These are phyloP conservation scores for Apiospora pterosperma DNA, from an alignment of 2,329 filamentous ascomycete species.

Conservation along the genomic window DNA sequence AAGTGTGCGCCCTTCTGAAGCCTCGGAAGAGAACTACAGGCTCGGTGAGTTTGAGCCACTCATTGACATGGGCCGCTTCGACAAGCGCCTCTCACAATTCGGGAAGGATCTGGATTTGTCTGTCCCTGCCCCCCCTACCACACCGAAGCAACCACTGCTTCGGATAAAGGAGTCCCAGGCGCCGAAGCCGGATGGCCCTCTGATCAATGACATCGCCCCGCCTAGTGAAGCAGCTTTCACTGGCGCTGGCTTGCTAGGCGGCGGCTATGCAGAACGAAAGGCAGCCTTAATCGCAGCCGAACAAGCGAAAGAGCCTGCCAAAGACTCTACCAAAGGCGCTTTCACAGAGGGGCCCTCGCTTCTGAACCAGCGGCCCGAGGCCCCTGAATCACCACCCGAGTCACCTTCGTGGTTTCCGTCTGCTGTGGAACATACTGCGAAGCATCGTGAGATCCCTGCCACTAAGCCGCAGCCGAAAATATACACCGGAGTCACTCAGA, in stretches of 20 bases:
- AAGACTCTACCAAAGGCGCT: slow-evolving; percentile 29
- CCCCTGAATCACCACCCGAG: slow-evolving; percentile 9
- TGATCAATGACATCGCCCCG: slow-evolving; percentile 24
- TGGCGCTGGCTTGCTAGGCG: slow-evolving; percentile 48
- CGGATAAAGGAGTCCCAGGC: slow-evolving; percentile 18
- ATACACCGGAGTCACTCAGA: background rate
- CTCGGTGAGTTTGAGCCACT: slow-evolving; percentile 68
- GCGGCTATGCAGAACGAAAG: slow-evolving; percentile 45
- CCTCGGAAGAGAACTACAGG: slow-evolving; percentile 48
- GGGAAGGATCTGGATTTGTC: slow-evolving; percentile 39
- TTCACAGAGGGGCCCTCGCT: slow-evolving; percentile 58
- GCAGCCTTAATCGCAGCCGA: slow-evolving; percentile 25
- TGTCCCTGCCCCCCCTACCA: slow-evolving; percentile 19
- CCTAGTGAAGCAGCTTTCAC: slow-evolving; percentile 42
- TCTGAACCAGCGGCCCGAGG: slow-evolving; percentile 37
- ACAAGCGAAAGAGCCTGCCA: slow-evolving; percentile 17
- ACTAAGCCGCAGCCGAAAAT: slow-evolving; percentile 15
- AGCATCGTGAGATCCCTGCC: slow-evolving; percentile 14
- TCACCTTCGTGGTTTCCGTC: slow-evolving; percentile 36
- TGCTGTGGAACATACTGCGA: slow-evolving; percentile 27
- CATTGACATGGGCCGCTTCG: slow-evolving; percentile 58
- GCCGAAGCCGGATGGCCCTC: slow-evolving; percentile 14
- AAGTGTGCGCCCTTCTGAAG: background rate
- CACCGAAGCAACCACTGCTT: slow-evolving; percentile 22
- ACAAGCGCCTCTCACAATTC: slow-evolving; percentile 48